phyloP scores from a whole-genome alignment of 345 rosid species.

The Ceriops zippeliana region DNA sequence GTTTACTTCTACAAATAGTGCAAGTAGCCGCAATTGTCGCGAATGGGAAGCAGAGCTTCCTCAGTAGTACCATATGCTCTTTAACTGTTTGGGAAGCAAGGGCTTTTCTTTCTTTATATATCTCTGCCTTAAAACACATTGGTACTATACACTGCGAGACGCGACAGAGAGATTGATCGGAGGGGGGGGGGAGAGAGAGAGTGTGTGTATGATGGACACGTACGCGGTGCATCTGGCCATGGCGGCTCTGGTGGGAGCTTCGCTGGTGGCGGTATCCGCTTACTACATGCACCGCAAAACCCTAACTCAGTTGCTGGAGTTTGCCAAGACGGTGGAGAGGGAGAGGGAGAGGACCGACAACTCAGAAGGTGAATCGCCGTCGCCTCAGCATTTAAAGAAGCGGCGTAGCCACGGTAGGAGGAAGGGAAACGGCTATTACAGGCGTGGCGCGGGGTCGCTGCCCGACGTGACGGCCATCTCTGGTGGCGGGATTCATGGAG shows the following conservation, averaged over 20 bases:
- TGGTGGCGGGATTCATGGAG: conserved; percentile 45
- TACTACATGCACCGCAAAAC: conserved; percentile 93
- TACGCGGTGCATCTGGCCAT: conserved; percentile 75
- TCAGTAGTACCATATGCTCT: not conserved
- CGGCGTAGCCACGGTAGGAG: conserved; percentile 42
- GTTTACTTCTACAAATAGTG: conserved; percentile 22
- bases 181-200: no score
- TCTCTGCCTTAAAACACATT: not conserved
- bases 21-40: conserved; percentile 1
- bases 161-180: not conserved
- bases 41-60: not conserved
- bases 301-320: conserved; percentile 80
- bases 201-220: conserved; percentile 51
- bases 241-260: conserved; percentile 98
- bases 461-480: conserved; percentile 73
- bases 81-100: not conserved
- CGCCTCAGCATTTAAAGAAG: conserved; percentile 42
- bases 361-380: conserved; percentile 53
- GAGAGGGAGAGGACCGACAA: conserved; percentile 38
- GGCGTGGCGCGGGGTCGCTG: conserved; percentile 61
- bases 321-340: conserved; percentile 74
- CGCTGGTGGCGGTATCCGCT: conserved; percentile 88
- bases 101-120: not conserved
- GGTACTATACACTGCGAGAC: not conserved
- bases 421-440: conserved; percentile 53